Percentiles rank a stretch among this genome's conserved stretches.
Evolutionary conservation across 202 grass and related monocot species (phyloP).

Genomic region (Schoenoplectus tabernaemontani): DNA sequence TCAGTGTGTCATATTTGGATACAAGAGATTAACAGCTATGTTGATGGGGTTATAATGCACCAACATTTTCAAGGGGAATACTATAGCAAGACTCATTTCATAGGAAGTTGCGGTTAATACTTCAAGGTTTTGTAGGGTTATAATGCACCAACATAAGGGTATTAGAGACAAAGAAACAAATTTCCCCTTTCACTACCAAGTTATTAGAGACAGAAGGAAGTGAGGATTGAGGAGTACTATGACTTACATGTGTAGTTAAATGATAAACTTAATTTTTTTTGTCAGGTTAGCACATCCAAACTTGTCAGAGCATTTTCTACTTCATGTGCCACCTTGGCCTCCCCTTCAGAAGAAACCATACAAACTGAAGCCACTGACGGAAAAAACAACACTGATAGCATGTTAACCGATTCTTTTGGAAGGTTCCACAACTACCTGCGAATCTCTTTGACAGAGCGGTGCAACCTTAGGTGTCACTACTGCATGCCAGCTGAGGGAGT

Average conservation of each 20-base stretch:
- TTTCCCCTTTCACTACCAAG: background rate
- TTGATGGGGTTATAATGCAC: background rate
- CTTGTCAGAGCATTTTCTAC: slow-evolving; percentile 36
- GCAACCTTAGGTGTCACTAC: slow-evolving; percentile 88
- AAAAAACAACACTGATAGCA: slow-evolving; percentile 31
- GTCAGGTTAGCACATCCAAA: slow-evolving; percentile 15
- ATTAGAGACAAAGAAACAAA: background rate
- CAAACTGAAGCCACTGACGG: slow-evolving; percentile 23
- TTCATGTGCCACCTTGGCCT: slow-evolving; percentile 34
- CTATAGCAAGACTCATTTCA: background rate
- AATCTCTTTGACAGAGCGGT: slow-evolving; percentile 77
- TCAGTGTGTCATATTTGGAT: too few relatives aligned
- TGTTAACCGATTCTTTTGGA: slow-evolving; percentile 83
- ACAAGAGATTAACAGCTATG: too few relatives aligned
- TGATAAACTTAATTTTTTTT: background rate
- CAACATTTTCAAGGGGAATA: background rate
- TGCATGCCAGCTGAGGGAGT: slow-evolving; percentile 93
- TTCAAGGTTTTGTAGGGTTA: background rate
- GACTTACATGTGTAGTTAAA: background rate
- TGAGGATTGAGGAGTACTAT: background rate
- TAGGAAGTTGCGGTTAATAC: background rate
- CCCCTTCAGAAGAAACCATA: slow-evolving; percentile 7
- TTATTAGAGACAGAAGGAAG: background rate
- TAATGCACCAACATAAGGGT: background rate
- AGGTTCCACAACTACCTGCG: slow-evolving; percentile 81